Evolutionary conservation across 2,329 filamentous ascomycete genomes (phyloP), one percentile per base, ranked within the genome.

Genomic region (Hypoxylon sp.): DNA sequence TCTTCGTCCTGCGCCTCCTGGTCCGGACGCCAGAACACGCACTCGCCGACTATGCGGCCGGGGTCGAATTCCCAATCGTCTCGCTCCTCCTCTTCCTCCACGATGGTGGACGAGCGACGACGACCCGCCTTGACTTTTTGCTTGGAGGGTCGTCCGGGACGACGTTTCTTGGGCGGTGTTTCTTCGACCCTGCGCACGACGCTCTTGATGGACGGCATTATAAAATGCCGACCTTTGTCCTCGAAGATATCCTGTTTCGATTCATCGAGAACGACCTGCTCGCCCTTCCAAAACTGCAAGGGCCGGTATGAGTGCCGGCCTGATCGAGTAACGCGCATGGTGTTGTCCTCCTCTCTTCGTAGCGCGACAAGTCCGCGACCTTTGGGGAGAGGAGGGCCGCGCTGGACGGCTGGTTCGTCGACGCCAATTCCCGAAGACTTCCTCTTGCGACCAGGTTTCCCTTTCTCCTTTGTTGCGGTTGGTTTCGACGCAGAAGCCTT

Each of bases 251-350:
- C 78, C 58, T 85, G 85, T 26, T 81, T 87, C 22, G 88, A 85
- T 16, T 85, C 82, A 53, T 90, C 88, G 73, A 89, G 92, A 20
- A 93, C 86, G 48, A 91, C 87, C 56, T 87, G 87, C 76, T 98
- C 95, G 70, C 93, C 93, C 72, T 89, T 89, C 95, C 95, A 98
- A 76, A 86, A 97, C 24, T 92, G 88, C 32, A 97, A 80, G 0
- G 94, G 96, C 64, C 88, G 87, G 66, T 93, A 89, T 8, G 92
- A 93, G 54, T 88, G 87, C 60, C 96, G 88, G 1, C 93, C 94
- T 11, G 91, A 95, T 56, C 93, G 89, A 52, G 90, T 92, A 45
- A 83, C 85, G 28, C 83, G 82, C 66, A 86, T 81, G 24, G 79
- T 81, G 55, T 88, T 83, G 0, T 80, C 77, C 7, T 81, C 81